A percentile compares a stretch with the other conserved stretches of the same genome.
These are phyloP conservation scores for Solanum dulcamara DNA, from an alignment of 257 asterid species.

Conservation along the genomic window DNA sequence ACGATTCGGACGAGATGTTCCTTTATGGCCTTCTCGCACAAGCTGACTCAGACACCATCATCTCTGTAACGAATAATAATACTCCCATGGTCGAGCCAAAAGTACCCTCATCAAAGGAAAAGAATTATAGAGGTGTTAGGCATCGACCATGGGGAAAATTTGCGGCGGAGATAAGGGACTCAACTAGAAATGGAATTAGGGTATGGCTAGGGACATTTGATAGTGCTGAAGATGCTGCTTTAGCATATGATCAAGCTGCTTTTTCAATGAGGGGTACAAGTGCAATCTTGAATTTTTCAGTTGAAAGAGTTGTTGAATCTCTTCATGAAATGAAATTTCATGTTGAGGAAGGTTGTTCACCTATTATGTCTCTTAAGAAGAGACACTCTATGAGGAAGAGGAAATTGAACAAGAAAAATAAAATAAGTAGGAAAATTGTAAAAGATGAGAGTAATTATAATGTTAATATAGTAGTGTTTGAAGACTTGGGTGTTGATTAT, in stretches of 20 bases:
- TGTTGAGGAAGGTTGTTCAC: conserved; percentile 39
- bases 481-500: conserved; percentile 72
- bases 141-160: conserved; percentile 8
- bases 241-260: conserved; percentile 22
- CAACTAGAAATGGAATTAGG: conserved; percentile 1
- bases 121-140: conserved; percentile 30
- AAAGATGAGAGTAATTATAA: background rate
- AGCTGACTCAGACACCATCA: conserved; percentile 14
- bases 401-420: background rate
- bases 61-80: background rate
- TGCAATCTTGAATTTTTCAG: conserved; percentile 61
- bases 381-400: conserved; percentile 52
- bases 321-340: conserved; percentile 35
- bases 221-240: conserved; percentile 2
- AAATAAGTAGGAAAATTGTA: conserved; percentile 2
- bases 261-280: conserved; percentile 45
- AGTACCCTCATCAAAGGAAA: conserved; percentile 9
- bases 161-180: conserved; percentile 11
- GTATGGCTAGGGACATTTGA: conserved; percentile 9
- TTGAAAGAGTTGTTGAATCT: conserved; percentile 52
- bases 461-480: conserved; percentile 43
- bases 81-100: background rate
- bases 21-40: conserved; percentile 25
- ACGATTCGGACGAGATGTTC: conserved; percentile 40
- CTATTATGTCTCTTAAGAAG: conserved; percentile 63